These are phyloP conservation scores for Gomphus bonarii DNA, from an alignment of 1,284 basidiomycete genomes.

Conservation along the genomic window DNA sequence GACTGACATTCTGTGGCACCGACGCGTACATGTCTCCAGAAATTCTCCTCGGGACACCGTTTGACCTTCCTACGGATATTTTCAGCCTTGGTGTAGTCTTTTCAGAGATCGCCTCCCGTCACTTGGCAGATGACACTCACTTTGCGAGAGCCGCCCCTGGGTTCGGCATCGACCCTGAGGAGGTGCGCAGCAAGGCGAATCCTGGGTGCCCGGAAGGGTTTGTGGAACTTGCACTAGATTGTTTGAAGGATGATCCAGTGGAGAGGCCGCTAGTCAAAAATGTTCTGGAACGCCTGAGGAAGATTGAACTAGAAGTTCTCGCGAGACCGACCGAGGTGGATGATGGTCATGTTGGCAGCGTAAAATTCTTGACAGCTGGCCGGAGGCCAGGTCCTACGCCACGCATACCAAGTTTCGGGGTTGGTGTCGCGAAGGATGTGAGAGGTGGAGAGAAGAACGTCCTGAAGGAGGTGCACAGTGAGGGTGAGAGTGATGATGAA, in stretches of 20 bases:
- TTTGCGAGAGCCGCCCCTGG: slow-evolving; percentile 73
- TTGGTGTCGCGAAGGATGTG: slow-evolving; percentile 57
- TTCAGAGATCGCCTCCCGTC: slow-evolving; percentile 83
- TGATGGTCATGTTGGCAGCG: slow-evolving; percentile 75
- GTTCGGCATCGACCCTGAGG: slow-evolving; percentile 70
- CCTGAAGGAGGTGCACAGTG: slow-evolving; percentile 36
- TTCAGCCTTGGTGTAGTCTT: slow-evolving; percentile 94
- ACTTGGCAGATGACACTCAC: slow-evolving; percentile 70
- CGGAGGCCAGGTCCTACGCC: slow-evolving; percentile 50
- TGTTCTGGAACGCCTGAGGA: slow-evolving; percentile 64
- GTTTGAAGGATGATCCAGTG: slow-evolving; percentile 58
- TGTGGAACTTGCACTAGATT: slow-evolving; percentile 70
- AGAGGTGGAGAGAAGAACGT: slow-evolving; percentile 18
- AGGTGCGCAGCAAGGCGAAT: slow-evolving; percentile 62
- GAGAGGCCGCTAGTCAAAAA: slow-evolving; percentile 68
- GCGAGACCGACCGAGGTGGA: slow-evolving; percentile 51
- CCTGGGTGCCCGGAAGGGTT: slow-evolving; percentile 75
- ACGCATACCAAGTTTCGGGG: slow-evolving; percentile 79
- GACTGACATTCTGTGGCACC: slow-evolving; percentile 94
- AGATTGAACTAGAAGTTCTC: slow-evolving; percentile 76
- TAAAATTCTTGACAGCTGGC: slow-evolving; percentile 64
- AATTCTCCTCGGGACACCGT: slow-evolving; percentile 84
- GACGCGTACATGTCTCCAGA: slow-evolving; percentile 94
- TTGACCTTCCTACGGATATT: slow-evolving; percentile 89
- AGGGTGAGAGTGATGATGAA: slow-evolving; percentile 38